Evolutionary conservation across 176 grass and related monocot species (phyloP).

Genomic region (Ensete glaucum): DNA sequence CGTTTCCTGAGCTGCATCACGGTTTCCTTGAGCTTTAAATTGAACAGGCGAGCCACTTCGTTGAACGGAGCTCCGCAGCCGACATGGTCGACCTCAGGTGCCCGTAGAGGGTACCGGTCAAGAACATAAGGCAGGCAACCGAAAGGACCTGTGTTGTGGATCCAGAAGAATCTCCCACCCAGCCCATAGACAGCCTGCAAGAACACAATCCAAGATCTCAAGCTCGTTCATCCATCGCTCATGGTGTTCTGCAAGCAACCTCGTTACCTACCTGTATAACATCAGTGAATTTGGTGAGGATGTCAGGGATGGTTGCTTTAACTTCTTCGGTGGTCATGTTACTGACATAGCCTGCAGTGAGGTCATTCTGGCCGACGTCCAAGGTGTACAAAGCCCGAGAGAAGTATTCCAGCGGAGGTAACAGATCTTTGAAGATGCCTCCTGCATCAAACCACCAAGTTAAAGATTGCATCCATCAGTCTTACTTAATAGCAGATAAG

Average conservation of each 20-base stretch:
- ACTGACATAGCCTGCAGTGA: constrained; percentile 63
- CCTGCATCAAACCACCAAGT: constrained; percentile 29
- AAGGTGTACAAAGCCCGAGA: constrained; percentile 88
- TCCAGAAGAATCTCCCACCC: constrained; percentile 87
- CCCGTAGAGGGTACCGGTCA: constrained; percentile 26
- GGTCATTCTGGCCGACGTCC: constrained; percentile 90
- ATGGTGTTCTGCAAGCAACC: too few species aligned
- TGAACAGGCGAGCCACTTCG: constrained; percentile 64
- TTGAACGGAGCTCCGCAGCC: constrained; percentile 74
- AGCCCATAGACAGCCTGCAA: constrained; percentile 40
- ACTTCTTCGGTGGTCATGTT: constrained; percentile 58
- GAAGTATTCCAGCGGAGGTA: constrained; percentile 69
- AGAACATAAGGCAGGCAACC: constrained; percentile 87
- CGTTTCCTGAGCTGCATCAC: constrained; percentile 49
- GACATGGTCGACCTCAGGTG: constrained; percentile 21
- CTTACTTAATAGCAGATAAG: too few species aligned
- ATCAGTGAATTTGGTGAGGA: constrained; percentile 52
- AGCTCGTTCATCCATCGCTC: too few species aligned
- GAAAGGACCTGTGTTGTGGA: constrained; percentile 87
- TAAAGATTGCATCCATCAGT: not conserved
- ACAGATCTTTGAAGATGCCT: constrained; percentile 49
- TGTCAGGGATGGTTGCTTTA: constrained; percentile 50
- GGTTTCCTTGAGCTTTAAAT: constrained; percentile 58
- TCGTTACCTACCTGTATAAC: constrained; percentile 41
- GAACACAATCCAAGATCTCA: not conserved